These are phyloP conservation scores for Francoa sonchifolia DNA, from an alignment of 441 rosid genomes.

Conservation along the genomic window DNA sequence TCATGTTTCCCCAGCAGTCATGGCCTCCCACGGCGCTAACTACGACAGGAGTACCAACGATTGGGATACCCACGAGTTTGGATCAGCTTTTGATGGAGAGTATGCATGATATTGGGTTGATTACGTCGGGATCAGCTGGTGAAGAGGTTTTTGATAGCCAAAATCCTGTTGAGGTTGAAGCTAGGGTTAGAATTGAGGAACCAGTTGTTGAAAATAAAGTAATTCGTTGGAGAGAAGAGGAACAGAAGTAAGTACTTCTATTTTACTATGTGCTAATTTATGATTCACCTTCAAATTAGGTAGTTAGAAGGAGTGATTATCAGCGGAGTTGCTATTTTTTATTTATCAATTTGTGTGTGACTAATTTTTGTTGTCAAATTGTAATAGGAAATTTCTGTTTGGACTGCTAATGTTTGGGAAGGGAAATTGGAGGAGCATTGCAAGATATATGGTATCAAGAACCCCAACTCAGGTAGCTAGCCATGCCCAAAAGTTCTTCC, in stretches of 20 bases:
- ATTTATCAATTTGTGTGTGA: no score
- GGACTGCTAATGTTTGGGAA: neutral
- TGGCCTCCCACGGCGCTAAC: no score
- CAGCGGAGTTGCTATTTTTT: no score
- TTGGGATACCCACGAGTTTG: no score
- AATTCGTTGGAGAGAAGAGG: conserved; percentile 72
- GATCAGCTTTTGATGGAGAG: no score
- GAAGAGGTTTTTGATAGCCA: conserved; percentile 24
- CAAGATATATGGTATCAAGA: neutral
- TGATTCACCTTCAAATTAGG: no score
- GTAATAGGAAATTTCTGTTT: neutral
- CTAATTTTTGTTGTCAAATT: neutral
- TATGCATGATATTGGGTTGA: conserved; percentile 37
- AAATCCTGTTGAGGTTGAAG: conserved; percentile 34
- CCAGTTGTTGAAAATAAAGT: conserved; percentile 54
- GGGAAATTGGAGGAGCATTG: conserved; percentile 1
- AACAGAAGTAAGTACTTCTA: conserved; percentile 46
- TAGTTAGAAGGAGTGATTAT: no score
- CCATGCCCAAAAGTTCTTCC: neutral
- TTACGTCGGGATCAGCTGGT: conserved; percentile 51
- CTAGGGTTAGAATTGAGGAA: conserved; percentile 23
- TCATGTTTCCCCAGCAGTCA: neutral
- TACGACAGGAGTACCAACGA: no score
- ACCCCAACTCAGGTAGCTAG: no score
- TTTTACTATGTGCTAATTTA: no score